Conservation (phyloP, 192 early-diverging fungal species). For the Linnemannia exigua region DNA sequence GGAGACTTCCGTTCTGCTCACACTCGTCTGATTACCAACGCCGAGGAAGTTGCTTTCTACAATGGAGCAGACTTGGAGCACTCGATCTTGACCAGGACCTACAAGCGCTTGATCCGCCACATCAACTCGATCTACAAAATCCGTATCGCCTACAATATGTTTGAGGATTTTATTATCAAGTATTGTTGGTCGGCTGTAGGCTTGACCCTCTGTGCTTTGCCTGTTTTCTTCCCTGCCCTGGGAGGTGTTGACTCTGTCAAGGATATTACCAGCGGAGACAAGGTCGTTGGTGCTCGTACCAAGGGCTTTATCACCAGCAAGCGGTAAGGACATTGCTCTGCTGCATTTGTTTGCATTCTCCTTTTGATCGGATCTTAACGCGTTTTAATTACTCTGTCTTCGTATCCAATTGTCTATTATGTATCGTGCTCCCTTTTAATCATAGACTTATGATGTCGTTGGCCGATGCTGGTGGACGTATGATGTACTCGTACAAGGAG, state of each 20-base stretch:
- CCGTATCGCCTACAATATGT: slow-evolving; percentile 94
- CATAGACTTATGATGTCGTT: slow-evolving; percentile 87
- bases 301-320: slow-evolving; percentile 94
- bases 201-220: slow-evolving; percentile 84
- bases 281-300: slow-evolving; percentile 71
- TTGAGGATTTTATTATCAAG: slow-evolving; percentile 96
- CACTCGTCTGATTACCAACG: slow-evolving; percentile 94
- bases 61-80: slow-evolving; percentile 91
- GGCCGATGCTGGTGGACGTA: slow-evolving; percentile 94
- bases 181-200: slow-evolving; percentile 97
- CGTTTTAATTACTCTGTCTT: background rate
- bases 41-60: slow-evolving; percentile 97
- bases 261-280: slow-evolving; percentile 56
- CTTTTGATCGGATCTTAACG: background rate
- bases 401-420: background rate
- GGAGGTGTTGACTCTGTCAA: slow-evolving; percentile 60
- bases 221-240: slow-evolving; percentile 84
- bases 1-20: slow-evolving; percentile 97
- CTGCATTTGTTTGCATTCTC: background rate
- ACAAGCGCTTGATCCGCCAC: slow-evolving; percentile 83
- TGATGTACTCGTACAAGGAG: slow-evolving; percentile 98
- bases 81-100: slow-evolving; percentile 82
- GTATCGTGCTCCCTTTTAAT: slow-evolving; percentile 40
- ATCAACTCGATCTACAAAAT: slow-evolving; percentile 89
- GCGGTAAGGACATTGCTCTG: slow-evolving; percentile 53